These are phyloP conservation scores for Leptodontidium sp. DNA, from an alignment of 2,329 filamentous ascomycete genomes.

Conservation along the genomic window DNA sequence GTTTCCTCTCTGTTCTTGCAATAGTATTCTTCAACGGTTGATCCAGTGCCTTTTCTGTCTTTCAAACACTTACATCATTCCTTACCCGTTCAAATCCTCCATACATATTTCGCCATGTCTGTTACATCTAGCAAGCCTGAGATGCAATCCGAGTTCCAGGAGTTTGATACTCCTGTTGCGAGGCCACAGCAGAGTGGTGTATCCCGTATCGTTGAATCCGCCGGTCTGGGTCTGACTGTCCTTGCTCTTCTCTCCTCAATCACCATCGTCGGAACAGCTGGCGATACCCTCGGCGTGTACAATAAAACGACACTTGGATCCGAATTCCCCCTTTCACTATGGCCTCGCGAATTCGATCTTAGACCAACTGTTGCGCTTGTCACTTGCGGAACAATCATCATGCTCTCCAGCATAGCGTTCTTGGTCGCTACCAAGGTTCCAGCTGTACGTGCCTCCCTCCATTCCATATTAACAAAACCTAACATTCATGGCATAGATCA, in stretches of 20 bases:
- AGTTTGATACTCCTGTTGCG: slow-evolving; percentile 36
- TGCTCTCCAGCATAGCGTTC: slow-evolving; percentile 57
- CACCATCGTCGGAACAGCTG: slow-evolving; percentile 61
- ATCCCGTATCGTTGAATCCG: slow-evolving; percentile 50
- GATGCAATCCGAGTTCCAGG: slow-evolving; percentile 34
- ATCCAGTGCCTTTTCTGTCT: slow-evolving; percentile 29
- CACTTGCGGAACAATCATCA: slow-evolving; percentile 58
- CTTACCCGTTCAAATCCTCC: neutral
- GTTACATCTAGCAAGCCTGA: slow-evolving; percentile 31
- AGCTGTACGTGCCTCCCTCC: slow-evolving; percentile 53
- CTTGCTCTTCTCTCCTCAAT: slow-evolving; percentile 61
- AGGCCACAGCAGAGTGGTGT: slow-evolving; percentile 23
- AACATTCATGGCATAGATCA: slow-evolving; percentile 49
- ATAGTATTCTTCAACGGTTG: slow-evolving; percentile 28
- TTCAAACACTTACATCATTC: slow-evolving; percentile 20
- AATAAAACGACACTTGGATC: slow-evolving; percentile 58
- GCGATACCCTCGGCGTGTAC: slow-evolving; percentile 63
- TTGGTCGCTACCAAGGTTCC: slow-evolving; percentile 58
- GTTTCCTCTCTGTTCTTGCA: slow-evolving; percentile 34
- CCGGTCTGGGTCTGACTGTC: slow-evolving; percentile 56
- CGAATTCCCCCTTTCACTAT: slow-evolving; percentile 62
- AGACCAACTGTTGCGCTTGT: slow-evolving; percentile 64
- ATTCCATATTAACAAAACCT: slow-evolving; percentile 7
- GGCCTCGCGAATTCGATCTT: slow-evolving; percentile 65
- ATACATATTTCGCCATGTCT: slow-evolving; percentile 25